These are phyloP conservation scores for Fusarium setosum DNA, from an alignment of 2,329 filamentous ascomycete species.

Conservation along the genomic window DNA sequence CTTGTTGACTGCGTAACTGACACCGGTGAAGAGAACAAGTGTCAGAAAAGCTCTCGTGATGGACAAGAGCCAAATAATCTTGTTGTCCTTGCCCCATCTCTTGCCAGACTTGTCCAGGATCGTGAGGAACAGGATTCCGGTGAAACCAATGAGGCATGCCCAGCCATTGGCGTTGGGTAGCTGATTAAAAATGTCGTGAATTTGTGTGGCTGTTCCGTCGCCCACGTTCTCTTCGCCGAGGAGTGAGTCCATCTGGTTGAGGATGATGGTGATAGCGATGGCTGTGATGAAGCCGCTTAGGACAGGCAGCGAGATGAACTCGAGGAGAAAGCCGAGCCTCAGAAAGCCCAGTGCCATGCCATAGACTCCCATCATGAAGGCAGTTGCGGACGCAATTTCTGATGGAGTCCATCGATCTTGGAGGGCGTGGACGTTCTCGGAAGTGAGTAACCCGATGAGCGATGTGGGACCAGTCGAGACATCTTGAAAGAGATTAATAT, in stretches of 20 bases:
- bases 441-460: constrained; percentile 71
- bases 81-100: constrained; percentile 68
- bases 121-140: constrained; percentile 65
- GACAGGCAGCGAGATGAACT: constrained; percentile 74
- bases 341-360: constrained; percentile 69
- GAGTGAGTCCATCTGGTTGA: constrained; percentile 72
- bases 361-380: constrained; percentile 72
- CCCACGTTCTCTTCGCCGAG: constrained; percentile 65
- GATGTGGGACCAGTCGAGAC: constrained; percentile 73
- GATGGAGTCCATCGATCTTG: constrained; percentile 62
- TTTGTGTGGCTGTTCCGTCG: constrained; percentile 65
- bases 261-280: constrained; percentile 72
- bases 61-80: constrained; percentile 66
- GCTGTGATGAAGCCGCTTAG: constrained; percentile 75
- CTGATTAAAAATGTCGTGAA: constrained; percentile 67
- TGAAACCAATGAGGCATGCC: constrained; percentile 69
- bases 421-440: constrained; percentile 67
- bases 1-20: constrained; percentile 72
- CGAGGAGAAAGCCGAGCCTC: constrained; percentile 72
- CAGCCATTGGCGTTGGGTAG: constrained; percentile 68
- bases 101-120: constrained; percentile 68
- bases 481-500: constrained; percentile 52
- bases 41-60: constrained; percentile 71
- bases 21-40: constrained; percentile 70
- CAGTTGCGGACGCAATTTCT: constrained; percentile 69